These are phyloP conservation scores for Musa beccarii DNA, from an alignment of 176 grass and related monocot genomes.

Conservation along the genomic window DNA sequence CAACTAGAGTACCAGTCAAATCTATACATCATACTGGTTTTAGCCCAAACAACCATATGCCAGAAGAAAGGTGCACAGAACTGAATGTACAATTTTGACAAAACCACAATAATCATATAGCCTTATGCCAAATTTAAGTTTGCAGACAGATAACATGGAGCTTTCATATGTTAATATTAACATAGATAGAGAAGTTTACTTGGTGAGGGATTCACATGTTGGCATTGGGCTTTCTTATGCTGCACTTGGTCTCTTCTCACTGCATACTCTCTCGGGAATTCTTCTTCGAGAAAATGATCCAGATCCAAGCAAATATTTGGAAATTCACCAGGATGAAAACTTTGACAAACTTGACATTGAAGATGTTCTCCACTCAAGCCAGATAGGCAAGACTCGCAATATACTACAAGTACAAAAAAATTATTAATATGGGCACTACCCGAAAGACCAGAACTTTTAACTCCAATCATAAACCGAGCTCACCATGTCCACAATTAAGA, in stretches of 20 bases:
- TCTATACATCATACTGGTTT: background rate
- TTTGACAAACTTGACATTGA: slow-evolving; percentile 62
- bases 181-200: slow-evolving; percentile 37
- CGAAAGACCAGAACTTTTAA: background rate
- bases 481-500: slow-evolving; percentile 98
- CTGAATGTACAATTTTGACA: background rate
- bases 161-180: background rate
- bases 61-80: background rate
- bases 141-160: background rate
- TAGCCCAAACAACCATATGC: background rate
- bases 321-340: slow-evolving; percentile 57
- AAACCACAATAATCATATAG: background rate
- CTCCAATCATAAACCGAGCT: slow-evolving; percentile 25
- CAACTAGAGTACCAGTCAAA: no score
- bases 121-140: background rate
- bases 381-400: slow-evolving; percentile 39
- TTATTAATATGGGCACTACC: slow-evolving; percentile 4
- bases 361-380: slow-evolving; percentile 38
- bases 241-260: slow-evolving; percentile 37
- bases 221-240: slow-evolving; percentile 27
- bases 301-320: slow-evolving; percentile 83
- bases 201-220: slow-evolving; percentile 35
- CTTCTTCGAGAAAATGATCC: slow-evolving; percentile 75
- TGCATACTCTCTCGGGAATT: slow-evolving; percentile 65
- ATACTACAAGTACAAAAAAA: slow-evolving; percentile 43